These are phyloP conservation scores for Dillenia turbinata DNA, from an alignment of 164 flowering plant species.

Conservation along the genomic window DNA sequence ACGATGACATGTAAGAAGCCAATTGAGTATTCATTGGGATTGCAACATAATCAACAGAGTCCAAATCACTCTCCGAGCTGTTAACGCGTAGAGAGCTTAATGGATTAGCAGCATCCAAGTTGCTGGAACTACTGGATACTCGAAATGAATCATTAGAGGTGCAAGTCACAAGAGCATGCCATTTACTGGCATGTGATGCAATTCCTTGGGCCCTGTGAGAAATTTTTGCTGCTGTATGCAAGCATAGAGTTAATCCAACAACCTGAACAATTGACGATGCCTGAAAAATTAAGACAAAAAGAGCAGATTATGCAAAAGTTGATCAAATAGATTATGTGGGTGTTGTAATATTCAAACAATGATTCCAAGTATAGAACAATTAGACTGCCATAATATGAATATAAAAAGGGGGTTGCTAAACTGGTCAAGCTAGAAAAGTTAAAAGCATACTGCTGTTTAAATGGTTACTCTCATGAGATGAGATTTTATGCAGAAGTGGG, in stretches of 20 bases:
- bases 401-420: no score
- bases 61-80: conserved; percentile 82
- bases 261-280: conserved; percentile 68
- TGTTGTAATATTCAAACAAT: no score
- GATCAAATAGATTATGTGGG: no score
- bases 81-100: conserved; percentile 16
- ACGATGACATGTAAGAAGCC: conserved; percentile 60
- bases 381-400: no score
- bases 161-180: conserved; percentile 79
- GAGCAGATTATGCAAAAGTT: background rate
- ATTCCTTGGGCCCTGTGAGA: conserved; percentile 82
- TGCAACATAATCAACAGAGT: conserved; percentile 46
- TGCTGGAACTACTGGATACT: conserved; percentile 35
- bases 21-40: conserved; percentile 37
- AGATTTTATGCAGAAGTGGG: no score
- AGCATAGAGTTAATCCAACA: conserved; percentile 64
- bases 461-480: no score
- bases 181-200: conserved; percentile 68
- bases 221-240: conserved; percentile 80
- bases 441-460: no score
- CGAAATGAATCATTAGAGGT: conserved; percentile 42
- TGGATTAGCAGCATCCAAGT: conserved; percentile 26
- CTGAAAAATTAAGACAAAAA: conserved; percentile 26
- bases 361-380: no score
- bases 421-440: no score